Evolutionary conservation across 2,329 filamentous ascomycete species (phyloP), one percentile per base, ranked within the genome.

Genomic region (Zymoseptoria pseudotritici): DNA sequence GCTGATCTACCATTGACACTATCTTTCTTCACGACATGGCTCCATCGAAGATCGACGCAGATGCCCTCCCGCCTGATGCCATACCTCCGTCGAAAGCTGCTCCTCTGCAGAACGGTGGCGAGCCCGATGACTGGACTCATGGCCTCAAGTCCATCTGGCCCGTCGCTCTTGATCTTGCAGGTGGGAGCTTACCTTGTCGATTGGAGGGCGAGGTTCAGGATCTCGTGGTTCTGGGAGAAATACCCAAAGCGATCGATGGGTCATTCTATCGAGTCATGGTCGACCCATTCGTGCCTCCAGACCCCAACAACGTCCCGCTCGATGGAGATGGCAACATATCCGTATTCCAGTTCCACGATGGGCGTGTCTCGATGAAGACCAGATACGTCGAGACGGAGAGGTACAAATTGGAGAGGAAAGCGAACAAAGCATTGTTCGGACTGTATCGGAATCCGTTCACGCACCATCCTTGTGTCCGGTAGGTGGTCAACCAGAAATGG

Each of bases 391-490:
- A 75, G 20, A 79, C 77, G 0, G 75, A 78, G 56, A 69, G 76
- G 1, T 78, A 72, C 62, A 70, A 73, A 54, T 69, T 71, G 9
- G 76, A 79, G 62, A 73, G 68, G 3, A 70, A 69, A 46, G 76
- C 75, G 1, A 58, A 72, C 13, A 72, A 68, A 42, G 68, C 72
- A 1, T 67, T 85, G 13, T 83, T 85, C 56, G 83, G 83, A 0
- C 74, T 78, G 50, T 85, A 85, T 63, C 74, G 83, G 19, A 85
- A 86, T 66, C 80, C 80, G 0, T 83, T 77, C 62, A 84, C 81
- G 7, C 81, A 83, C 66, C 64, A 66, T 57, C 61, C 61, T 50
- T 65, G 63, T 51, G 65, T 66, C 2, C 55, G 55, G 57, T 63
- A 55, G n/a, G 56, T 29, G 17, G 8, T 36, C 4, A 50, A 50